Conservation (phyloP, 192 early-diverging fungal genomes). For the Backusella sp. region DNA sequence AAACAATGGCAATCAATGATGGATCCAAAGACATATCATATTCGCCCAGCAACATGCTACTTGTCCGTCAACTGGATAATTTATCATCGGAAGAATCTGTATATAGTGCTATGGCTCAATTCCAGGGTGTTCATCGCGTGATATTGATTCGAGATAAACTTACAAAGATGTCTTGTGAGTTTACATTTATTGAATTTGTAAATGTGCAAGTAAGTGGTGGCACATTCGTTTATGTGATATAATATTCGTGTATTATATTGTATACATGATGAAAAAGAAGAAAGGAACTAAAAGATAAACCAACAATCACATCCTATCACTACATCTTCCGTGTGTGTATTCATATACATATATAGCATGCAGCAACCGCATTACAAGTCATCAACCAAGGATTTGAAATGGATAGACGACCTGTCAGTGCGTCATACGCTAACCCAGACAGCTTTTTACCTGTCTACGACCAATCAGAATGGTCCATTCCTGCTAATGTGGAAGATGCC, state of each 20-base stretch:
- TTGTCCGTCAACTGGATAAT: constrained; percentile 57
- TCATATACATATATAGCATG: constrained; percentile 22
- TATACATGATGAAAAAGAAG: neutral
- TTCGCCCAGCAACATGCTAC: constrained; percentile 50
- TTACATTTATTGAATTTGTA: constrained; percentile 59
- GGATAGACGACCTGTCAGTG: constrained; percentile 39
- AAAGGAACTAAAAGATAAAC: neutral
- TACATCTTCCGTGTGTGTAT: neutral
- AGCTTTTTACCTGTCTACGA: constrained; percentile 65
- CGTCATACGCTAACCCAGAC: constrained; percentile 54
- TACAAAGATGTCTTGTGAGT: constrained; percentile 60
- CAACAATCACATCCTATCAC: neutral
- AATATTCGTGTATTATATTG: neutral
- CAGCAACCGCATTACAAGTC: constrained; percentile 33
- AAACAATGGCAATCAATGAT: constrained; percentile 50
- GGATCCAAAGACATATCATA: constrained; percentile 56
- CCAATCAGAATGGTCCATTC: constrained; percentile 56
- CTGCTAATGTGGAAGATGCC: constrained; percentile 33
- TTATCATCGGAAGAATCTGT: constrained; percentile 59
- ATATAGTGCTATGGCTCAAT: constrained; percentile 27
- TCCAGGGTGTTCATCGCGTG: constrained; percentile 35
- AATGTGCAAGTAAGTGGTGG: constrained; percentile 43
- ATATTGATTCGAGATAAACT: constrained; percentile 57
- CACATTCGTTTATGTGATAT: neutral
- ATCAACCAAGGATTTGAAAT: constrained; percentile 37